phyloP scores from a whole-genome alignment of 75 land plant genomes.

The Selaginella moellendorffii region DNA sequence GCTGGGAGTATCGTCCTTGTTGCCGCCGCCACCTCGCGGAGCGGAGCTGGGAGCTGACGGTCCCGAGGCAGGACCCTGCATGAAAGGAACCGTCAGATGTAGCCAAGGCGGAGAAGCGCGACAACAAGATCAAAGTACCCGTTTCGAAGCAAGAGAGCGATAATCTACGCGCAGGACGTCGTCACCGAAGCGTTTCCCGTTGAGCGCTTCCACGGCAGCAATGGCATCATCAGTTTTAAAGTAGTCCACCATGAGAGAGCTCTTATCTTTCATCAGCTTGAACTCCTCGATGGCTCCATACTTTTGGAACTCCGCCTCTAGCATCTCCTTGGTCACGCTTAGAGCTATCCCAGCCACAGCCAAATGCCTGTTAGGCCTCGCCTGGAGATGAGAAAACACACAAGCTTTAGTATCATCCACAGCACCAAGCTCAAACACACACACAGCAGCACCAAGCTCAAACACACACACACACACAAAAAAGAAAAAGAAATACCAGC shows the following conservation, averaged over 20 bases:
- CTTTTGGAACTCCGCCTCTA: slow-evolving; percentile 65
- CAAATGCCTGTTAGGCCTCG: slow-evolving; percentile 53
- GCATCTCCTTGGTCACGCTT: slow-evolving; percentile 45
- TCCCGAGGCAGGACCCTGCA: background rate
- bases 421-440: too few relatives aligned
- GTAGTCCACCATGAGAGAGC: slow-evolving; percentile 55
- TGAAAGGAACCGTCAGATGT: background rate
- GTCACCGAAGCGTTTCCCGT: slow-evolving; percentile 56
- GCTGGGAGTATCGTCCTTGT: slow-evolving; percentile 49
- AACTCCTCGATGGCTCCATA: slow-evolving; percentile 72
- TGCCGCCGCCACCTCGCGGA: slow-evolving; percentile 15
- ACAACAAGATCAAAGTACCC: slow-evolving; percentile 32
- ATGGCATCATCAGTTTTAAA: slow-evolving; percentile 61
- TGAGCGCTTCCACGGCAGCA: slow-evolving; percentile 54
- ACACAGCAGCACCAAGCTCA: too few relatives aligned
- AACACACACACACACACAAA: too few relatives aligned
- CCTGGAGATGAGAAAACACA: too few relatives aligned
- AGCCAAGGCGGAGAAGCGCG: too few relatives aligned
- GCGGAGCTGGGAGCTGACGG: background rate
- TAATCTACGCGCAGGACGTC: slow-evolving; percentile 71
- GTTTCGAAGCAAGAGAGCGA: slow-evolving; percentile 46
- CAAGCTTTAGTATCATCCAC: too few relatives aligned
- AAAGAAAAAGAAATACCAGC: too few relatives aligned
- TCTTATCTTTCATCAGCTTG: slow-evolving; percentile 57
- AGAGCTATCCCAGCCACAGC: slow-evolving; percentile 82